Evolutionary conservation across 371 early-diverging fungal species (phyloP).

Genomic region (Circinella umbellata): DNA sequence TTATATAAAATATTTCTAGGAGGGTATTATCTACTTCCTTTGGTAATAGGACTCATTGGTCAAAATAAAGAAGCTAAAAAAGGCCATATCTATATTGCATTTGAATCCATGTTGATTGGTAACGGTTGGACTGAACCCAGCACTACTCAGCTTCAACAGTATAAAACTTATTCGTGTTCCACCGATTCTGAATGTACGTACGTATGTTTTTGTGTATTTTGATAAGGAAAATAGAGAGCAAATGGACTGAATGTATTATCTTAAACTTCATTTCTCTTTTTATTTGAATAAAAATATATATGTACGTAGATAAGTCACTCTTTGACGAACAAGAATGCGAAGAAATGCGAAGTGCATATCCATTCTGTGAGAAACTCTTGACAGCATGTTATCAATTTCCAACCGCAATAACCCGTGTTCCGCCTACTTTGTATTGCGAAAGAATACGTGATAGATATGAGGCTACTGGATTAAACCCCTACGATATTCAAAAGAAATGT

Average conservation of each 20-base stretch:
- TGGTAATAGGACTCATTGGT: constrained; percentile 64
- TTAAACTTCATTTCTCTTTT: no score
- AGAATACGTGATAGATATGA: constrained; percentile 10
- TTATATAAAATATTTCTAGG: constrained; percentile 26
- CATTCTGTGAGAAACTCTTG: constrained; percentile 73
- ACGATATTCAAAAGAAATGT: constrained; percentile 76
- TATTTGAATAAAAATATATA: no score
- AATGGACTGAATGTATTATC: no score
- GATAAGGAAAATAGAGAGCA: no score
- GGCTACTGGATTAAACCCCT: constrained; percentile 34
- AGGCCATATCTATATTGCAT: constrained; percentile 22
- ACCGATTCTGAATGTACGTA: constrained; percentile 28
- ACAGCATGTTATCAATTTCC: constrained; percentile 78
- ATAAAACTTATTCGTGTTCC: constrained; percentile 82
- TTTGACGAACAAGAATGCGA: constrained; percentile 63
- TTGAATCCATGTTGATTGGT: constrained; percentile 78
- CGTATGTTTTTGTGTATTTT: no score
- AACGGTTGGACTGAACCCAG: constrained; percentile 90
- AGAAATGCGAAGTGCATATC: constrained; percentile 70
- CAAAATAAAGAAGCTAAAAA: constrained; percentile 61
- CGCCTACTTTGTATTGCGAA: constrained; percentile 81
- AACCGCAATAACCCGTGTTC: constrained; percentile 75
- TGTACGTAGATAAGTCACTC: constrained; percentile 31
- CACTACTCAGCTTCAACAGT: constrained; percentile 82
- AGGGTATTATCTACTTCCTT: constrained; percentile 79